Conservation (phyloP, 129 eudicot genomes). For the Centrapalus pauciflorus region DNA sequence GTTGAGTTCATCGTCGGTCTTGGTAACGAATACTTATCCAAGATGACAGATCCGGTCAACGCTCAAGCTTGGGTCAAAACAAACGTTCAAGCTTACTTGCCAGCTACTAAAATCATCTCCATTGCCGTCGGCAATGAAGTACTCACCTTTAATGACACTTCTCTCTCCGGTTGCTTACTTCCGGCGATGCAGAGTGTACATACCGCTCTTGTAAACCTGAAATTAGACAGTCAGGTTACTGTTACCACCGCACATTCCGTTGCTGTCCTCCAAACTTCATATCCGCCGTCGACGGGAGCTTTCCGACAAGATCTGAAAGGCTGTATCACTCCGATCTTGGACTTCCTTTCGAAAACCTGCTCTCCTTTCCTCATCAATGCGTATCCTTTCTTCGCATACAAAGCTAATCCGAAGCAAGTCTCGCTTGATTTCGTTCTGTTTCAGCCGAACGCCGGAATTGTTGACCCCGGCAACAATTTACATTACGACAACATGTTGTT, state of each 20-base stretch:
- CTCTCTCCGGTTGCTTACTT: constrained; percentile 50
- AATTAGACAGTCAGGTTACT: constrained; percentile 46
- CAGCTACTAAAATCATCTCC: constrained; percentile 68
- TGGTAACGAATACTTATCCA: constrained; percentile 58
- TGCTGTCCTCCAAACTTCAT: constrained; percentile 54
- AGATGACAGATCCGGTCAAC: constrained; percentile 58
- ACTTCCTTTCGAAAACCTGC: constrained; percentile 59
- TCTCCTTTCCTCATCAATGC: constrained; percentile 82
- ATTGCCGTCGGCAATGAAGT: constrained; percentile 91
- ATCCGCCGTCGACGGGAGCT: constrained; percentile 80
- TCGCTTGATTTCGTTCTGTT: constrained; percentile 71
- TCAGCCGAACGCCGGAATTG: constrained; percentile 45
- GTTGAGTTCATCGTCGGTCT: constrained; percentile 68
- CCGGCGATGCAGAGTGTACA: constrained; percentile 89
- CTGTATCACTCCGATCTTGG: constrained; percentile 48
- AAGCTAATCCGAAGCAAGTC: constrained; percentile 56
- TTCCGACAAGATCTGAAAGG: constrained; percentile 55
- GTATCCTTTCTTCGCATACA: constrained; percentile 86
- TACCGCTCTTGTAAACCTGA: constrained; percentile 46
- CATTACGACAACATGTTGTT: constrained; percentile 81
- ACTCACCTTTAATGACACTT: constrained; percentile 65
- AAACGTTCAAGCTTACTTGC: constrained; percentile 58
- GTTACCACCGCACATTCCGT: constrained; percentile 85
- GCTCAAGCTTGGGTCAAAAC: constrained; percentile 73
- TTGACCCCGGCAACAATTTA: constrained; percentile 45